Evolutionary conservation across 345 rosid species (phyloP), one percentile per base, ranked within the genome.

Genomic region (Pistacia atlantica): DNA sequence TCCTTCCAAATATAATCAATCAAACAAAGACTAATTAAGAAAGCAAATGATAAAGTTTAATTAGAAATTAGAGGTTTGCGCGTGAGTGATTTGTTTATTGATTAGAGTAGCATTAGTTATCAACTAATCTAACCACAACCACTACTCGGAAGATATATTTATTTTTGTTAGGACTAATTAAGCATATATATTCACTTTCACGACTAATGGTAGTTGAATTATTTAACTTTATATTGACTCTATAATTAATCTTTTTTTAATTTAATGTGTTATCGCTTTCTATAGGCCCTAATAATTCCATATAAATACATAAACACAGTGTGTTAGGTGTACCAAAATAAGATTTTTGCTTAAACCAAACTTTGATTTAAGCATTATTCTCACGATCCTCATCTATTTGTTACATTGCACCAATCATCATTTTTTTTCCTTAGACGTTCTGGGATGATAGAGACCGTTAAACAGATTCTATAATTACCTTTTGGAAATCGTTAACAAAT

Each of bases 161-260:
- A 25, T 25, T 25, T 25, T 8, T 74, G 7, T 63, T 63, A 1
- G 3, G 55, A 14, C 12, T 8, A 45, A 67, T 45, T 54, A 67
- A 54, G 20, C 45, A 33, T 49, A 10, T 49, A 33, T 49, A 10
- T 49, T 9, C 13, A 64, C 11, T 37, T n/a, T 45, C 8, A 67
- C 9, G 2, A 48, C 69, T 37, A 64, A 54, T 18, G 25, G 42
- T 52, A 3, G 77, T 54, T 74, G 71, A 54, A 35, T 35, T 54
- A 20, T 49, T 49, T 62, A 73, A 31, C 31, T 46, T 60, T 8
- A 72, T 37, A 60, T 49, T 52, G 70, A 74, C 70, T 64, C 70
- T 52, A 7, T 42, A 5, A 8, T 48, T 25, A 31, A 31, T 31
- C 33, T 25, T 25, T 25, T 25, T 31, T 31, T 31, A 31, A 31